Conservation (phyloP, 1,284 basidiomycete species). For the Phylloporus sp. region DNA sequence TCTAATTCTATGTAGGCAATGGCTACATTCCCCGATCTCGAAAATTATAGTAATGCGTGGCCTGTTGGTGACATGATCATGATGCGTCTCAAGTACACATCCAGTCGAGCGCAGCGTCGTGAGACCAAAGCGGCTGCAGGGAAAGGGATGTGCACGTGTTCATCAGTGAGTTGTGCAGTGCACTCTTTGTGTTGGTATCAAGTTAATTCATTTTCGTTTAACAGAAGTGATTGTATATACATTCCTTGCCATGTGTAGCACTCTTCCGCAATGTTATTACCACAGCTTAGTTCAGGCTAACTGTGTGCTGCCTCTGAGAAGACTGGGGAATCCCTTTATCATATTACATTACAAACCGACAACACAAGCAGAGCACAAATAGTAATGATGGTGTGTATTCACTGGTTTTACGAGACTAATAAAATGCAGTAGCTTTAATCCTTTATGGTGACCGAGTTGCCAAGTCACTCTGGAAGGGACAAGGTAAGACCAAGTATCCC, state of each 20-base stretch:
- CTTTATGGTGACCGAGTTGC: background rate
- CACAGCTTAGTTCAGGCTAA: too few species aligned
- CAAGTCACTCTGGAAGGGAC: background rate
- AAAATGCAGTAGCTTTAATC: background rate
- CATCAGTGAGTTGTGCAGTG: background rate
- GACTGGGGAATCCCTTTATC: too few species aligned
- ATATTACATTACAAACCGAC: too few species aligned
- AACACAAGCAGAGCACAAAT: background rate
- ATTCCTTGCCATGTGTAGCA: too few species aligned
- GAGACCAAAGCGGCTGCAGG: background rate
- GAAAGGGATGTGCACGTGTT: background rate
- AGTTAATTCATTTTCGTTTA: too few species aligned
- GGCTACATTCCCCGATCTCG: background rate
- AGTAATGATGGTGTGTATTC: background rate
- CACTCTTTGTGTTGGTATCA: too few species aligned
- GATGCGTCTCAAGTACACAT: conserved; percentile 14
- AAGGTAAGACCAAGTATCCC: too few species aligned
- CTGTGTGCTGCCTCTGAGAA: too few species aligned
- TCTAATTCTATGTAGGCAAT: background rate
- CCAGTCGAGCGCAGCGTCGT: background rate
- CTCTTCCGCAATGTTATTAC: too few species aligned
- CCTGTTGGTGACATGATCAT: conserved; percentile 4
- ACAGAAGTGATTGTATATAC: too few species aligned
- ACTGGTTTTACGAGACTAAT: background rate
- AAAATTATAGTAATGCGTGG: background rate